phyloP scores from a whole-genome alignment of 2,329 filamentous ascomycete genomes.

The Westerdykella sp. region DNA sequence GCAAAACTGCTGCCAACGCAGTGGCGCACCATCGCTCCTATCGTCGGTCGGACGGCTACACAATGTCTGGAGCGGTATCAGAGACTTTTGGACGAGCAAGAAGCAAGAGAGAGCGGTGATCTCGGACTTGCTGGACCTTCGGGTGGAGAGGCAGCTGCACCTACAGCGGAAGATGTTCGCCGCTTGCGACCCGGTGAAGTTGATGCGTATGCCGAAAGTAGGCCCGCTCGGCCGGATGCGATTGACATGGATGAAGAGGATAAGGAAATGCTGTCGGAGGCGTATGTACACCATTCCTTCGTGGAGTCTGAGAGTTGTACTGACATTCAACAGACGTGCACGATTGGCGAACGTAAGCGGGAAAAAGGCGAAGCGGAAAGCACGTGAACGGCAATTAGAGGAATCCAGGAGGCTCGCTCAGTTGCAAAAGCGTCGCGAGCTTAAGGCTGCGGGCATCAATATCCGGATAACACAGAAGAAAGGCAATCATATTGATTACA shows the following conservation, averaged over 20 bases:
- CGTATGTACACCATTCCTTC: constrained; percentile 28
- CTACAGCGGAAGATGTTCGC: constrained; percentile 87
- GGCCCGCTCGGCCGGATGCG: constrained; percentile 90
- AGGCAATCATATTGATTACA: constrained; percentile 98
- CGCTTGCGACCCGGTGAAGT: constrained; percentile 85
- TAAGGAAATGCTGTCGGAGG: constrained; percentile 98
- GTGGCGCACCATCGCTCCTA: constrained; percentile 96
- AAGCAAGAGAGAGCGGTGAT: constrained; percentile 75
- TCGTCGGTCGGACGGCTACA: constrained; percentile 92
- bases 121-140: constrained; percentile 78
- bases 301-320: neutral
- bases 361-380: constrained; percentile 98
- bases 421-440: constrained; percentile 88
- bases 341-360: constrained; percentile 96
- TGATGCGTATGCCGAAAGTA: constrained; percentile 95
- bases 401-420: constrained; percentile 85
- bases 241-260: constrained; percentile 98
- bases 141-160: constrained; percentile 79
- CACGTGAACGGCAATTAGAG: constrained; percentile 88
- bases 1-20: constrained; percentile 98
- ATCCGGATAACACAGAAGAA: constrained; percentile 90
- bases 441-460: constrained; percentile 97
- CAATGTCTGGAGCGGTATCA: constrained; percentile 97
- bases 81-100: constrained; percentile 91
- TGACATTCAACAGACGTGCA: constrained; percentile 51